Conservation (phyloP, 2,329 filamentous ascomycete species). For the Fusarium pilosicola region DNA sequence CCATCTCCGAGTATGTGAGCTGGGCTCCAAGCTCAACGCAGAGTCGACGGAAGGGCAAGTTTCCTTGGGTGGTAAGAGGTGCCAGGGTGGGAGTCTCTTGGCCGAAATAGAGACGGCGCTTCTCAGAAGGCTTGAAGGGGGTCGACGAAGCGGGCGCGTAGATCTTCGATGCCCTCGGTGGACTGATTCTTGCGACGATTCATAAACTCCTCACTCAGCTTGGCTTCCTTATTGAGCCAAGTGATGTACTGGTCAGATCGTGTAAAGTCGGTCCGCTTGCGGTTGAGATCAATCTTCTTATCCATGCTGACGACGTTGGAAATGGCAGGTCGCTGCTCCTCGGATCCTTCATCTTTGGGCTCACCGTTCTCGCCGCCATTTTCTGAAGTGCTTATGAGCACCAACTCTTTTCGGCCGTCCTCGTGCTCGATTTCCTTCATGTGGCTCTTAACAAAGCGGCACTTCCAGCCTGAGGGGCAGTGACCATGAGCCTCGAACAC, state of each 20-base stretch:
- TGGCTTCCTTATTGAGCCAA: constrained; percentile 77
- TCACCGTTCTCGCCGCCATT: constrained; percentile 43
- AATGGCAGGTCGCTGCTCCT: constrained; percentile 70
- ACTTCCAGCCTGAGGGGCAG: constrained; percentile 92
- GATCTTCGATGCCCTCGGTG: constrained; percentile 67
- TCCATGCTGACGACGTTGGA: constrained; percentile 78
- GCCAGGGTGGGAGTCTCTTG: constrained; percentile 93
- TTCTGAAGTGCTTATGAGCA: constrained; percentile 63
- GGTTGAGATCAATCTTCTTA: constrained; percentile 79
- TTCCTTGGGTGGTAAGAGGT: constrained; percentile 95
- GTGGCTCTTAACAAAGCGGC: constrained; percentile 88
- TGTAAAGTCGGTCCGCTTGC: constrained; percentile 75
- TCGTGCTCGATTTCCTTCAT: constrained; percentile 80
- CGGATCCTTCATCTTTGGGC: constrained; percentile 53
- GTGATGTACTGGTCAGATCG: constrained; percentile 79
- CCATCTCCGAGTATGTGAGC: constrained; percentile 98
- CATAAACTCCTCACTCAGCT: constrained; percentile 52
- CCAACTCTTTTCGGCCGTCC: constrained; percentile 84
- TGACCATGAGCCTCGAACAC: constrained; percentile 79
- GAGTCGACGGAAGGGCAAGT: constrained; percentile 90
- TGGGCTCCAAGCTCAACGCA: constrained; percentile 91
- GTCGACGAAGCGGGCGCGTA: constrained; percentile 83
- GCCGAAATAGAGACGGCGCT: constrained; percentile 92
- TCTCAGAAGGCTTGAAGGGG: constrained; percentile 92
- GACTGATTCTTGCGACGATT: constrained; percentile 56